Base-by-base conservation (phyloP, 1,284 basidiomycete genomes). In the Sparassis latifolia region DNA sequence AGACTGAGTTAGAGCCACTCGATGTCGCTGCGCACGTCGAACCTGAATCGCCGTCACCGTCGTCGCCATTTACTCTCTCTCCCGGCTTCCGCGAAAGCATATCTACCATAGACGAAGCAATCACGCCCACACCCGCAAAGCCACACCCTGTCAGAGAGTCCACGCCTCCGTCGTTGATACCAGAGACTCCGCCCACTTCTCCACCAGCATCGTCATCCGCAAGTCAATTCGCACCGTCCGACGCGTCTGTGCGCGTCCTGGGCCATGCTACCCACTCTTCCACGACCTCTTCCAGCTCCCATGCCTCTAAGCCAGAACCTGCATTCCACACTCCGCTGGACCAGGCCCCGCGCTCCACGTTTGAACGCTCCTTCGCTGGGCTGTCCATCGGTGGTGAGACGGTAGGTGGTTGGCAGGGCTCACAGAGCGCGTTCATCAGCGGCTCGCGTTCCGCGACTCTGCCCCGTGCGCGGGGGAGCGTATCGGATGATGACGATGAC, bases 401-500 rank as follows among this genome's bases (percentile, higher is more conserved):
- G 2, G 62, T 75, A 3, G 48, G 48, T n/a, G 79, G 80, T 50
- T 82, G 80, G 79, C 77, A 79, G 52, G 67, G 66, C 20, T 55
- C 64, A 10, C 62, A 67, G 49, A 63, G 62, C 43, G 42, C 56
- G 10, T 66, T 62, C 40, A 54, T 59, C 3, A 52, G 55, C 4
- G 52, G 55, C 27, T 44, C 55, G 2, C 50, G 51, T 9, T 29
- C 55, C 9, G 49, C 56, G 4, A 48, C 49, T 10, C 27, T 45
- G 10, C 39, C 55, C 3, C 54, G 47, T 5, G 54, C 65, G 55
- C 40, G 73, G 35, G 60, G 58, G 42, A 56, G 58, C 27, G 58
- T 67, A 30, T 66, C 80, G 10, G 81, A 86, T 2, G 83, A 84
- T 33, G 81, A 81, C 51, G 83, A 80, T 51, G 84, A 88, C 54